Evolutionary conservation across 129 eudicot genomes (phyloP), one percentile per base, ranked within the genome.

Genomic region (Apium graveolens): DNA sequence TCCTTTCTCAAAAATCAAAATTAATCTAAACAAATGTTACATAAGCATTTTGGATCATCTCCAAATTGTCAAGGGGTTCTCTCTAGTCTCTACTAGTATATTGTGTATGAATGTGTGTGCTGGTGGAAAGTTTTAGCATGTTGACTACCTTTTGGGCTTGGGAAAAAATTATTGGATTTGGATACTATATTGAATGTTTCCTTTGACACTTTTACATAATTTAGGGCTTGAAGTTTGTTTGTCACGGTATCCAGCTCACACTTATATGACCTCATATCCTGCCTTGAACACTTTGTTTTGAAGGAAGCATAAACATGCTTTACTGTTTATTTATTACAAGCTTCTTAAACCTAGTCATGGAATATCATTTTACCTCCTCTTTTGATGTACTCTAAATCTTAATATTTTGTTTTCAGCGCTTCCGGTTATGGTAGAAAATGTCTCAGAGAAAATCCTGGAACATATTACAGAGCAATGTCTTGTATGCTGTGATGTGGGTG

Each of bases 391-490:
- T 73, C 55, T 74, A 69, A 37, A 84, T 80, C 49, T 63, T 82
- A 32, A 5, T 18, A 65, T 76, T 78, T 38, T 51, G 66, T 38
- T 82, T 87, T 87, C 92, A 95, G 98, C 89, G 12, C 80, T 95
- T 78, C 98, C 98, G 14, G 89, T 82, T 78, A 88, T 90, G 90
- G 86, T 90, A 60, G 97, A 95, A 80, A 90, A 94, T 24, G 91
- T 95, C 42, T 91, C 90, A 17, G 89, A 86, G 79, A 95, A 88
- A 83, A 95, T 95, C 34, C 78, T 84, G 82, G 89, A 88, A 83
- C 98, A 95, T 84, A 91, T 95, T 39, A 88, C 94, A 0, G 97
- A 95, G 65, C 91, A 88, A 71, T 95, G 98, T 86, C 94, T 95
- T 53, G 83, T 92, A 76, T 95, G 98, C 82, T 95, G 89, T 74